Percentiles rank a stretch among this genome's conserved stretches.
Conservation (phyloP, 2,329 filamentous ascomycete genomes). For the Ceratocystis huliohia region DNA sequence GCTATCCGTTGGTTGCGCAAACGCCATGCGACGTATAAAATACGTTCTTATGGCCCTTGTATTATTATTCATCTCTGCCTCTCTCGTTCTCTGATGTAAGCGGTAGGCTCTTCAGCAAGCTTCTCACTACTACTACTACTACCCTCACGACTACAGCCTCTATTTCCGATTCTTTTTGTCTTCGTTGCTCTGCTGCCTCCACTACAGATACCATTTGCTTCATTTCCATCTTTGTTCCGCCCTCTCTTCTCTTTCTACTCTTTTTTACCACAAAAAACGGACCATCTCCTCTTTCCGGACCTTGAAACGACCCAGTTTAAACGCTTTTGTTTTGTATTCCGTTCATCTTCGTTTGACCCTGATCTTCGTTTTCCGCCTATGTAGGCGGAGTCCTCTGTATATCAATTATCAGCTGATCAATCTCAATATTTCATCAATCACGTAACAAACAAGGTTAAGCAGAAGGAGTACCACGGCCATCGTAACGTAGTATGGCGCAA, state of each 20-base stretch:
- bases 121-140: background rate
- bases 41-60: background rate
- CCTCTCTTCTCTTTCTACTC: background rate
- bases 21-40: background rate
- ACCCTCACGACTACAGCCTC: background rate
- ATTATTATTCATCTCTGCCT: background rate
- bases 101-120: background rate
- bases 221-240: background rate
- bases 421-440: conserved; percentile 8
- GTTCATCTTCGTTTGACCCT: conserved; percentile 4
- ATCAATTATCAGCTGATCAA: conserved; percentile 9
- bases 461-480: no score
- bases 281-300: conserved; percentile 19
- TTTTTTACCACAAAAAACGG: conserved; percentile 19
- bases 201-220: background rate
- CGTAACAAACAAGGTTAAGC: conserved; percentile 4
- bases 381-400: conserved; percentile 12
- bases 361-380: no score
- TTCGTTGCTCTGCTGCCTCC: background rate
- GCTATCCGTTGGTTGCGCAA: background rate
- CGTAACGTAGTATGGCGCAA: no score
- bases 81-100: background rate
- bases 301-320: background rate
- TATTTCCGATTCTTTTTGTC: background rate
- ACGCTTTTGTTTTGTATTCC: conserved; percentile 3